Percentiles rank a stretch among this genome's conserved stretches.
Conservation (phyloP, 495 filamentous ascomycete species). For the Pseudotulostoma volvatum region DNA sequence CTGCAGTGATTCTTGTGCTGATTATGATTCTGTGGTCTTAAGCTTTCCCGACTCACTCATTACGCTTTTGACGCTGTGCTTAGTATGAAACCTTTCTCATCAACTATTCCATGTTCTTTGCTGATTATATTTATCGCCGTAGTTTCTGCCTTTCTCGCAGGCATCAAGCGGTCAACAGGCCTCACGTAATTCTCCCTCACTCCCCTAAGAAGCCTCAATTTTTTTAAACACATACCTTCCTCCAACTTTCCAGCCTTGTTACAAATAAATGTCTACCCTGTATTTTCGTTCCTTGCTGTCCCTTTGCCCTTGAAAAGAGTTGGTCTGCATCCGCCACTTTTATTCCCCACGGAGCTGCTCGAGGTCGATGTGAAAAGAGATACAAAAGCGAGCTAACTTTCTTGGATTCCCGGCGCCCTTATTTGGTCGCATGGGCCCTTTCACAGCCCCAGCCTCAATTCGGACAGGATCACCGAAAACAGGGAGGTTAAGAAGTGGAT, state of each 20-base stretch:
- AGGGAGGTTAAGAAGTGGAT: conserved; percentile 81
- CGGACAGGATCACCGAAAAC: conserved; percentile 70
- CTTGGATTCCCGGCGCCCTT: neutral
- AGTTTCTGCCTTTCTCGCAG: conserved; percentile 93
- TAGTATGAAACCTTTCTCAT: conserved; percentile 36
- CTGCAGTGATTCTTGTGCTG: too few species aligned
- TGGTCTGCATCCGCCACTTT: too few species aligned
- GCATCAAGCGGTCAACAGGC: conserved; percentile 89
- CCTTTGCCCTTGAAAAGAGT: too few species aligned
- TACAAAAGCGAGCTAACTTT: neutral
- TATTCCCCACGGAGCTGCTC: too few species aligned
- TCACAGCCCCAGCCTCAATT: conserved; percentile 65
- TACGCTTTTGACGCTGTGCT: conserved; percentile 95
- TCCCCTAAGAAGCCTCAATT: conserved; percentile 4
- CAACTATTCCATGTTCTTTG: neutral
- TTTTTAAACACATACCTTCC: conserved; percentile 9
- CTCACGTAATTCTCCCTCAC: conserved; percentile 90
- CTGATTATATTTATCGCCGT: conserved; percentile 3
- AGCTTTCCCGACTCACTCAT: conserved; percentile 76
- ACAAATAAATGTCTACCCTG: too few species aligned
- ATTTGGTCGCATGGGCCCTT: too few species aligned
- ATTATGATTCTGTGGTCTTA: too few species aligned
- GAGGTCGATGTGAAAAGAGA: too few species aligned
- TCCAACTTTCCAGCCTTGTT: conserved; percentile 8
- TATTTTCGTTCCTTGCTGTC: neutral